Base-by-base conservation (phyloP, 2,329 filamentous ascomycete genomes). In the Penicillium hesseltinei region DNA sequence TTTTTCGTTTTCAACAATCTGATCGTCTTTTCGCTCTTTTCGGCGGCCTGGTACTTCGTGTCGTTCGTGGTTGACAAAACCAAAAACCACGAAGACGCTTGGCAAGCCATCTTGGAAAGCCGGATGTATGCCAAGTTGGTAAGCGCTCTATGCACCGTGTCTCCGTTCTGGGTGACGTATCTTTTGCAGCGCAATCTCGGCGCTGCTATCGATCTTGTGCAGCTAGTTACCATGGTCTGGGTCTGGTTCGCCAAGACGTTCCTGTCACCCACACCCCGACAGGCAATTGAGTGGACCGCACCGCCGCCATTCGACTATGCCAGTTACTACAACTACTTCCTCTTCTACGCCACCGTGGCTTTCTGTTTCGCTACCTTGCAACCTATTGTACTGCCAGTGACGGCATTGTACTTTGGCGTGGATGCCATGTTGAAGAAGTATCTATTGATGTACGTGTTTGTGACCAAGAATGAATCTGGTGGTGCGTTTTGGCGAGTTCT, bases 1-100 rank as follows among this genome's bases (percentile, higher is more conserved):
- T 99, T 99, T 78, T 99, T 99, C 75, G 85, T 97, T 51, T 92
- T 99, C 81, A 99, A 99, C 83, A 97, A 97, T 71, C 76, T 99
- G 54, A 80, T 99, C 64, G 87, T 97, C 57, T 97, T 97, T 75
- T 97, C 92, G 11, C 80, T 96, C 15, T 97, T 97, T 74, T 91
- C 90, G 44, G 87, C 90, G 1, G 77, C 92, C 17, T 97, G 91
- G 86, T 79, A 80, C 1, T 92, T 92, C 66, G 79, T 92, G 9
- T 77, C 86, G 0, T 79, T 79, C 5, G 85, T 96, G 38, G 78
- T 92, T 45, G 71, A 83, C 3, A 77, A 82, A 44, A 84, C 84
- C 0, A 73, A 81, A 4, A 75, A 81, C 0, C 82, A 85, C 39
- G 77, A 81, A 19, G 81, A 88, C 64, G 84, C 86, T 11, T 90